phyloP scores from a whole-genome alignment of 805 yeast genomes.

The Lipomyces kockii region DNA sequence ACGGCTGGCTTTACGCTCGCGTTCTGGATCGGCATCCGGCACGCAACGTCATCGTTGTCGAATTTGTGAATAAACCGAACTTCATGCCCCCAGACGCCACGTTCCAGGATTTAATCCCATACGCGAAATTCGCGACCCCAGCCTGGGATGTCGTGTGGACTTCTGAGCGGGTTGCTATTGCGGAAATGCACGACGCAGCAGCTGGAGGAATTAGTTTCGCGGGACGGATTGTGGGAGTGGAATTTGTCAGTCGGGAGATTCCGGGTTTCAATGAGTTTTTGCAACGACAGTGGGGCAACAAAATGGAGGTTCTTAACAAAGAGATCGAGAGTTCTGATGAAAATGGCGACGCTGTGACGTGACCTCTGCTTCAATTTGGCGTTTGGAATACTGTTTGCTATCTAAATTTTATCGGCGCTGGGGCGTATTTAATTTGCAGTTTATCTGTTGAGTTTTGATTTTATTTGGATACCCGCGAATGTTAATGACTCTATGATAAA shows the following conservation, averaged over 20 bases:
- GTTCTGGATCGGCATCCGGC: not conserved
- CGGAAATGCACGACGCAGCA: not conserved
- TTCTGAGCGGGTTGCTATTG: not conserved
- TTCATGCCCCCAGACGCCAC: not conserved
- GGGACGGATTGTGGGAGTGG: not conserved
- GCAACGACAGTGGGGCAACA: not conserved
- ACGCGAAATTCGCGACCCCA: not conserved
- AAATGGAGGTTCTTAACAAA: not conserved
- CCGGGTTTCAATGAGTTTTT: not conserved
- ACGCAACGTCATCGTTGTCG: not conserved
- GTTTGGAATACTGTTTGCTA: not conserved
- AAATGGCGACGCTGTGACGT: not conserved
- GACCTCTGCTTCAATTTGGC: not conserved
- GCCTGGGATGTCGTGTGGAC: not conserved
- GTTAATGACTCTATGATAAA: too few species aligned
- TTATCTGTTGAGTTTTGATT: not conserved
- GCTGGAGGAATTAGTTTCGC: not conserved
- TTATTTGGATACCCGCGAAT: not conserved
- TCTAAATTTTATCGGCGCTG: too few species aligned
- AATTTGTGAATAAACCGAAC: not conserved
- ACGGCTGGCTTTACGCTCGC: not conserved
- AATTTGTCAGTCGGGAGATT: not conserved
- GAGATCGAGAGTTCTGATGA: not conserved
- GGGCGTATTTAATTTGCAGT: too few species aligned
- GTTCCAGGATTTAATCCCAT: not conserved